Evolutionary conservation across 306 rosid species (phyloP).

Genomic region (Inga laurina): DNA sequence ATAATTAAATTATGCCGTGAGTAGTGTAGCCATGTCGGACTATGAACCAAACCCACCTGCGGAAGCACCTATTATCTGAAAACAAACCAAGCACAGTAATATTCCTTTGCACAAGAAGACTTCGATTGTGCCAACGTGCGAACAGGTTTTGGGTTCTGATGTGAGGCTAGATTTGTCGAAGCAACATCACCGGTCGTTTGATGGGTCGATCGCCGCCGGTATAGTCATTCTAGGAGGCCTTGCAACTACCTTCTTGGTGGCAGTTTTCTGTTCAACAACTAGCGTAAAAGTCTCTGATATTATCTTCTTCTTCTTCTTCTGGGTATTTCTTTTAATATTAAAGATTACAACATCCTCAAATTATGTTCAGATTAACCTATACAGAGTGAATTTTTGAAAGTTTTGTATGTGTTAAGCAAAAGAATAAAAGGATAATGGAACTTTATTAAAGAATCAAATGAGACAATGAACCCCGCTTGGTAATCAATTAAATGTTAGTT

Average conservation of each 20-base stretch:
- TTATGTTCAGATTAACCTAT: background rate
- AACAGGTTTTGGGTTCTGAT: background rate
- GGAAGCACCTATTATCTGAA: background rate
- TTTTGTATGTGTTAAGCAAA: background rate
- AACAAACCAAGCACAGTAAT: background rate
- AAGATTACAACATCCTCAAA: background rate
- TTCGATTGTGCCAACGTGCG: background rate
- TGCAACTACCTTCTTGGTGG: conserved; percentile 70
- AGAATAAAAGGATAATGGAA: too few relatives aligned
- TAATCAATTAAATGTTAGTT: too few relatives aligned
- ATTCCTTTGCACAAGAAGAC: conserved; percentile 20
- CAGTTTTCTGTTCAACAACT: conserved; percentile 58
- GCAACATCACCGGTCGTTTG: conserved; percentile 40
- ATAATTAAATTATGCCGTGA: conserved; percentile 34
- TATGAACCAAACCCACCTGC: conserved; percentile 33
- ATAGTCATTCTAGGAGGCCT: conserved; percentile 87
- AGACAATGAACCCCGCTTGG: too few relatives aligned
- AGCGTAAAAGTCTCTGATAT: background rate
- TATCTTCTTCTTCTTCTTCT: background rate
- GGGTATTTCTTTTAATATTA: background rate
- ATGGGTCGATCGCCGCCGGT: conserved; percentile 71
- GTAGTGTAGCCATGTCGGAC: conserved; percentile 33
- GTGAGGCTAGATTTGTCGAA: conserved; percentile 2
- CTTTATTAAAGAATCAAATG: too few relatives aligned
- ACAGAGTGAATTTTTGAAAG: too few relatives aligned